Conservation (phyloP, 1,284 basidiomycete species). For the Hortiboletus rubellus region DNA sequence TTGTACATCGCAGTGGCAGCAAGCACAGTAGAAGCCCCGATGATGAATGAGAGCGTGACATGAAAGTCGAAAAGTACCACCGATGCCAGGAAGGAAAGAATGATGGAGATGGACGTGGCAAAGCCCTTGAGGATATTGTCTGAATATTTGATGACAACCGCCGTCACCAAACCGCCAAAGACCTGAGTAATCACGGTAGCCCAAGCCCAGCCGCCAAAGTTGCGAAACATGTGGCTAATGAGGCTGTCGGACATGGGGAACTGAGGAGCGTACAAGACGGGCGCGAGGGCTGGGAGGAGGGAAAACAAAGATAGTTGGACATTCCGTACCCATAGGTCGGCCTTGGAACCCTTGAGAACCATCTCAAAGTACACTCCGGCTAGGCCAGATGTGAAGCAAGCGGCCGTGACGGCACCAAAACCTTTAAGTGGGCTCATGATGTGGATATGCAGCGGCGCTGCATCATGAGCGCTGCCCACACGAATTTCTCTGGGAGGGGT, state of each 20-base stretch:
- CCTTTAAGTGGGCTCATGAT: conserved; percentile 69
- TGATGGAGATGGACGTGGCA: conserved; percentile 90
- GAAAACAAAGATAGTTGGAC: conserved; percentile 78
- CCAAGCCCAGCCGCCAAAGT: conserved; percentile 93
- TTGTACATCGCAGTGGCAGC: conserved; percentile 88
- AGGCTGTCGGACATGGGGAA: conserved; percentile 42
- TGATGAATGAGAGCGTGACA: conserved; percentile 83
- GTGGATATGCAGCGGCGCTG: conserved; percentile 42
- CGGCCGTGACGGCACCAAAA: conserved; percentile 63
- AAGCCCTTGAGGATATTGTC: conserved; percentile 95
- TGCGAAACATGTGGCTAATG: conserved; percentile 56
- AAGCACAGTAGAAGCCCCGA: conserved; percentile 84
- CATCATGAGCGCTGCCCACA: conserved; percentile 58
- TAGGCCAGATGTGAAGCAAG: conserved; percentile 78
- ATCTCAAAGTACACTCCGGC: conserved; percentile 86
- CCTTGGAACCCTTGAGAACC: conserved; percentile 70
- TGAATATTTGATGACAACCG: conserved; percentile 85
- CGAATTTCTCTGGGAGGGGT: conserved; percentile 29
- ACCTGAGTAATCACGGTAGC: conserved; percentile 90
- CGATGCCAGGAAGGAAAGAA: conserved; percentile 90
- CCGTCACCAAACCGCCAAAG: conserved; percentile 90
- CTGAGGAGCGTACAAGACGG: conserved; percentile 58
- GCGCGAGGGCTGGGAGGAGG: conserved; percentile 70
- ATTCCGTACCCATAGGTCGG: conserved; percentile 79
- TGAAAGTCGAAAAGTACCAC: conserved; percentile 88